Conservation (phyloP, 2,329 filamentous ascomycete genomes). For the Exophiala phaeomuriformis region DNA sequence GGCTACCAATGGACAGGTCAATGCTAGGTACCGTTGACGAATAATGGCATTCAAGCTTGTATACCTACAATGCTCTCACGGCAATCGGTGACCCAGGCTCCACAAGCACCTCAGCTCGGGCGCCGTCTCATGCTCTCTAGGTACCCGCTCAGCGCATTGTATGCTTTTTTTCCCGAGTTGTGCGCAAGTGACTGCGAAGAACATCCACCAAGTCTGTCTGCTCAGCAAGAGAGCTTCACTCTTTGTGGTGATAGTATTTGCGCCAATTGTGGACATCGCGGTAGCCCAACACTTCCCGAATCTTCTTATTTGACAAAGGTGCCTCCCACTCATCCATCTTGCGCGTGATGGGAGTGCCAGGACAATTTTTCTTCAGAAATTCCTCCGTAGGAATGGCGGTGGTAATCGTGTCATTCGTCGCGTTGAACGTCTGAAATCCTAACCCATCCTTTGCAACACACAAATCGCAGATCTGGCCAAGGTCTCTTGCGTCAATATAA, state of each 20-base stretch:
- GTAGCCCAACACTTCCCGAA: conserved; percentile 52
- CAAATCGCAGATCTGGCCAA: conserved; percentile 55
- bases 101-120: too few species aligned
- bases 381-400: conserved; percentile 46
- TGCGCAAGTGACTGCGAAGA: not conserved
- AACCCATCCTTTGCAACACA: conserved; percentile 48
- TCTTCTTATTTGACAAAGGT: conserved; percentile 55
- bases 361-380: conserved; percentile 46
- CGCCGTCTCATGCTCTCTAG: too few species aligned
- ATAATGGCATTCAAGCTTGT: too few species aligned
- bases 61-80: too few species aligned
- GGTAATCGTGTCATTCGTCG: conserved; percentile 56
- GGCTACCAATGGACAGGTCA: too few species aligned
- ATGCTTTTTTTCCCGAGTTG: not conserved
- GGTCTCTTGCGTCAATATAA: conserved; percentile 56
- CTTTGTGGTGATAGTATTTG: conserved; percentile 34
- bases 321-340: conserved; percentile 54
- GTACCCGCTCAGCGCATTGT: not conserved
- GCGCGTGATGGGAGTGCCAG: conserved; percentile 46
- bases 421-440: conserved; percentile 59
- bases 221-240: not conserved
- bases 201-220: not conserved
- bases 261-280: conserved; percentile 53
- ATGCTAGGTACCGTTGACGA: too few species aligned
- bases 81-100: too few species aligned